Evolutionary conservation across 2,329 filamentous ascomycete species (phyloP), one percentile per base, ranked within the genome.

Genomic region (Penicillium sp.): DNA sequence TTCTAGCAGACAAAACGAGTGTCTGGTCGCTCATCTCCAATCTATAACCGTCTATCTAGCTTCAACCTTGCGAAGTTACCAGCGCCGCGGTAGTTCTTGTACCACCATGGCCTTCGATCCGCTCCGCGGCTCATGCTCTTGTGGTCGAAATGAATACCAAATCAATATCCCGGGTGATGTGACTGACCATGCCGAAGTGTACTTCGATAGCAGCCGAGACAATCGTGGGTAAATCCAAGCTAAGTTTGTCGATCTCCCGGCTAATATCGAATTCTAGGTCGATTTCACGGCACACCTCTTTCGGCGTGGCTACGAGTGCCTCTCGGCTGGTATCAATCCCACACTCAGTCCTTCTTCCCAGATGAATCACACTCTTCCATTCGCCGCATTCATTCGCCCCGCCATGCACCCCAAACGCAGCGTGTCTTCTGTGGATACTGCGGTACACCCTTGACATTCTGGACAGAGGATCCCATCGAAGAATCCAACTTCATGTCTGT

Each of bases 381-480:
- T 70, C 86, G 85, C 55, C 84, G 87, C 41, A 81, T 83, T 48
- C 92, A 90, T 73, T 85, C 84, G 10, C 83, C 87, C 23, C 80
- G 79, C 2, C 77, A 80, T 65, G 82, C 83, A 52, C 80, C 82
- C 51, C 77, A 83, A 66, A 80, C 84, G 1, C 86, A 89, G 71
- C 86, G 90, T 49, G 85, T 91, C 65, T 97, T 97, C 75, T 97
- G 93, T 76, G 93, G 93, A 25, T 96, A 89, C 78, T 96, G 93
- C 73, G 93, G 93, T 52, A 96, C 92, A 0, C 89, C 90, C 13
- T 79, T 97, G 53, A 89, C 88, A 0, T 91, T 88, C 66, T 96
- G 91, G 91, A 88, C 86, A 47, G 92, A 96, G 73, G 76, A 84
- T 25, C 89, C 89, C 0, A 78, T 75, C 0, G 81, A 80, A 51